phyloP scores from a whole-genome alignment of 768 basidiomycete genomes.

The Amanita fuliginea region DNA sequence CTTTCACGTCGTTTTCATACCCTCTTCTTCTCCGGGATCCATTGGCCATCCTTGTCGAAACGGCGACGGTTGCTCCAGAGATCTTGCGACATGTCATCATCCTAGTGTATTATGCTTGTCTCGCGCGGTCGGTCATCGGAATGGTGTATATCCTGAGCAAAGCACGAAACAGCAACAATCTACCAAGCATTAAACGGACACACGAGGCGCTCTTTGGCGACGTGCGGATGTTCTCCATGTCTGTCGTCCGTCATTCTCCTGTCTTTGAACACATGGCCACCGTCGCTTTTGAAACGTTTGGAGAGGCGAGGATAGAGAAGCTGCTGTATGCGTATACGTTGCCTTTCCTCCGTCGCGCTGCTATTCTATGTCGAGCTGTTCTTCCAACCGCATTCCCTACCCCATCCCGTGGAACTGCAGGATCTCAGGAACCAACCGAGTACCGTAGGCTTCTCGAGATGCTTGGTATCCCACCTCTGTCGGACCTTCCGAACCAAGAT shows the following conservation, averaged over 20 bases:
- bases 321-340: slow-evolving; percentile 81
- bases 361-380: slow-evolving; percentile 74
- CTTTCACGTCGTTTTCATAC: slow-evolving; percentile 71
- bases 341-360: slow-evolving; percentile 82
- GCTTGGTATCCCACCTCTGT: slow-evolving; percentile 71
- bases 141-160: slow-evolving; percentile 77
- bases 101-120: slow-evolving; percentile 81
- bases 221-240: slow-evolving; percentile 84
- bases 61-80: slow-evolving; percentile 82
- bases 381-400: slow-evolving; percentile 54
- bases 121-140: slow-evolving; percentile 79
- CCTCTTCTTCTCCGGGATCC: slow-evolving; percentile 87
- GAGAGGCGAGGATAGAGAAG: slow-evolving; percentile 78
- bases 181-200: slow-evolving; percentile 31
- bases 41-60: slow-evolving; percentile 81
- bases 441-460: slow-evolving; percentile 66
- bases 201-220: slow-evolving; percentile 76
- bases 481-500: slow-evolving; percentile 72
- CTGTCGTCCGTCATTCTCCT: slow-evolving; percentile 80
- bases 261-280: slow-evolving; percentile 81
- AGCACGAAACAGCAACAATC: slow-evolving; percentile 41
- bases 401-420: slow-evolving; percentile 21
- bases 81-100: slow-evolving; percentile 84
- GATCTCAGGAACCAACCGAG: slow-evolving; percentile 41
- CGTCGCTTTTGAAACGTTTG: slow-evolving; percentile 67